phyloP scores from a whole-genome alignment of 2,329 filamentous ascomycete species.

The Stromatinia cepivora region DNA sequence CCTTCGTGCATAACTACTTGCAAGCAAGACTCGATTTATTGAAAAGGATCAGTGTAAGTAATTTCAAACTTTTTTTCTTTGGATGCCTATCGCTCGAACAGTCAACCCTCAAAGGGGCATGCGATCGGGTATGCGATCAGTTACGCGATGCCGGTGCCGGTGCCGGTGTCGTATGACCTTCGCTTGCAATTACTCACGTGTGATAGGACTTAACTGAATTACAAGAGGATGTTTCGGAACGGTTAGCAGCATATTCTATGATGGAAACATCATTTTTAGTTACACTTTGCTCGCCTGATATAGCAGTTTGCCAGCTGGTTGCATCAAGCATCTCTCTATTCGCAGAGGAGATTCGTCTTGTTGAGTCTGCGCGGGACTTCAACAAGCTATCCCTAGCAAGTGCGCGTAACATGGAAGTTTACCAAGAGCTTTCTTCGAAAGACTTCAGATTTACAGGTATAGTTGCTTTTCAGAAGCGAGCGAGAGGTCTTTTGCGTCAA shows the following conservation, averaged over 20 bases:
- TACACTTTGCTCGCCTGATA: constrained; percentile 63
- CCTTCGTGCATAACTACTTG: constrained; percentile 55
- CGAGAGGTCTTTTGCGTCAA: constrained; percentile 58
- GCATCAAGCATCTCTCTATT: constrained; percentile 62
- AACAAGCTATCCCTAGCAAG: constrained; percentile 54
- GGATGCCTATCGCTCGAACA: background rate
- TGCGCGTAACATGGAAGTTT: constrained; percentile 61
- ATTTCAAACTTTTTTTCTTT: background rate
- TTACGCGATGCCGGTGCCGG: background rate
- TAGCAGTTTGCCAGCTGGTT: constrained; percentile 64
- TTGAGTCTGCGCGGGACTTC: constrained; percentile 53
- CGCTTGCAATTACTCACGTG: constrained; percentile 22
- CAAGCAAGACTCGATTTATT: constrained; percentile 56
- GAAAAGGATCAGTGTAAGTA: constrained; percentile 40
- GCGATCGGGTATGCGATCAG: background rate
- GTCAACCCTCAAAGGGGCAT: background rate
- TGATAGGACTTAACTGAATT: constrained; percentile 55
- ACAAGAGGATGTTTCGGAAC: constrained; percentile 55
- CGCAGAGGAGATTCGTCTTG: constrained; percentile 59
- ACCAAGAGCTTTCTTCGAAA: constrained; percentile 61
- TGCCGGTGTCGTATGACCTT: background rate
- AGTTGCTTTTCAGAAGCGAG: constrained; percentile 68
- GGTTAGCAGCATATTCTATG: constrained; percentile 53
- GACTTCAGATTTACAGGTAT: constrained; percentile 67
- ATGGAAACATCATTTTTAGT: constrained; percentile 64